Evolutionary conservation across 331 rosid genomes (phyloP), one percentile per base, ranked within the genome.

Genomic region (Quercus phellos): DNA sequence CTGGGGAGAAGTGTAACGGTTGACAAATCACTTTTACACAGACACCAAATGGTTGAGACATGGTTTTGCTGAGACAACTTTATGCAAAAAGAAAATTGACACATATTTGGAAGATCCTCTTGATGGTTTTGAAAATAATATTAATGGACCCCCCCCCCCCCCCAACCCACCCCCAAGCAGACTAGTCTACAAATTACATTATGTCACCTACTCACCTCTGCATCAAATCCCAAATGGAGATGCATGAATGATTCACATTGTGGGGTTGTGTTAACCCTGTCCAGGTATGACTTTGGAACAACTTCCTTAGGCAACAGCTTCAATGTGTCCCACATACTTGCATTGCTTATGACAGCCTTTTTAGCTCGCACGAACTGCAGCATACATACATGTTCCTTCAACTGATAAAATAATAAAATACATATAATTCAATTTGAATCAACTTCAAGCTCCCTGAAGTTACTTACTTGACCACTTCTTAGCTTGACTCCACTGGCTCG

Each of bases 191-290:
- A 32, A 34, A n/a, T 66, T 61, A 46, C 17, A 46, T 46, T 27
- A 14, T 66, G 26, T 34, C 51, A 66, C 14, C 51, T 7, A 34
- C 19, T 77, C 79, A 93, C 98, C 94, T 90, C 86, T 3, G 94
- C 87, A 80, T 89, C 97, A 76, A 94, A 92, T 67, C 97, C 98
- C 81, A 94, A 82, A 85, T 94, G 98, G 84, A 94, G 98, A 88
- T 94, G 98, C 98, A 94, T 94, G 93, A 94, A 94, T 3, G 98
- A 94, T 78, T 92, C 98, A 73, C 98, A 94, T 78, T 90, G 92
- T 51, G 89, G 89, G 51, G 92, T 92, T 14, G n/a, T 68, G 74
- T 74, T 82, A 69, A 88, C 79, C 80, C 89, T 84, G 63, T 92
- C 92, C 21, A 79, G 55, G 55, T 85, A 90, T 51, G 93, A 85